Evolutionary conservation across 164 flowering plant species (phyloP).

Genomic region (Tinospora cordifolia): DNA sequence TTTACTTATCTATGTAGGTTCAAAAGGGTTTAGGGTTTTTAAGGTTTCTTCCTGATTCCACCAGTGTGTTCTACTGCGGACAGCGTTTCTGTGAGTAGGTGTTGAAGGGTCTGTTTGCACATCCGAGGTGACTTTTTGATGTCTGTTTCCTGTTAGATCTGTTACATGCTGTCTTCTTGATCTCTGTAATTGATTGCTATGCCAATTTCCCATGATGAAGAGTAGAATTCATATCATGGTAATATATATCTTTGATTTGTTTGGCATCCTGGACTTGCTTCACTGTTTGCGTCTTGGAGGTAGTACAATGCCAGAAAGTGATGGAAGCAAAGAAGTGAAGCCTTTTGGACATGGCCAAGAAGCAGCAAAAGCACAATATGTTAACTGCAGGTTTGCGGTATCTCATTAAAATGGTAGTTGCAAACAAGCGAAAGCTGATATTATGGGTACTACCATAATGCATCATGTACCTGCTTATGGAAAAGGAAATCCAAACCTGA

Average conservation of each 20-base stretch:
- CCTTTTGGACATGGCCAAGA: not conserved
- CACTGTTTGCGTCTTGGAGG: not conserved
- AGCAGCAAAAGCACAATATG: not conserved
- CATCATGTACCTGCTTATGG: not conserved
- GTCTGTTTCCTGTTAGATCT: no score
- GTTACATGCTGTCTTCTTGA: not conserved
- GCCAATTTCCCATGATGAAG: not conserved
- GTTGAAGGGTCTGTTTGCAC: not conserved
- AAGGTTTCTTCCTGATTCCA: not conserved
- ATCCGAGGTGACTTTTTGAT: not conserved
- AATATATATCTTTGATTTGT: not conserved
- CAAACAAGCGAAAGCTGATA: not conserved
- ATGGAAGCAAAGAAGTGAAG: not conserved
- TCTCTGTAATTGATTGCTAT: not conserved
- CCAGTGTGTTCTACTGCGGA: not conserved
- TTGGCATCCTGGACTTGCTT: not conserved
- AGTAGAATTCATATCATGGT: not conserved
- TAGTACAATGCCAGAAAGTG: not conserved
- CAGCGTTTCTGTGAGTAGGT: not conserved
- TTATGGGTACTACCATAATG: no score
- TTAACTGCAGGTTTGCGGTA: not conserved
- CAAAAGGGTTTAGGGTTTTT: not conserved
- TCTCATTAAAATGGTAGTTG: not conserved
- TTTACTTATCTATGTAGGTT: no score
- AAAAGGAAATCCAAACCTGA: not conserved